A percentile compares a stretch with the other conserved stretches of the same genome.
These are phyloP conservation scores for Oligophagozyma castellii DNA, from an alignment of 1,139 yeast genomes.

Conservation along the genomic window DNA sequence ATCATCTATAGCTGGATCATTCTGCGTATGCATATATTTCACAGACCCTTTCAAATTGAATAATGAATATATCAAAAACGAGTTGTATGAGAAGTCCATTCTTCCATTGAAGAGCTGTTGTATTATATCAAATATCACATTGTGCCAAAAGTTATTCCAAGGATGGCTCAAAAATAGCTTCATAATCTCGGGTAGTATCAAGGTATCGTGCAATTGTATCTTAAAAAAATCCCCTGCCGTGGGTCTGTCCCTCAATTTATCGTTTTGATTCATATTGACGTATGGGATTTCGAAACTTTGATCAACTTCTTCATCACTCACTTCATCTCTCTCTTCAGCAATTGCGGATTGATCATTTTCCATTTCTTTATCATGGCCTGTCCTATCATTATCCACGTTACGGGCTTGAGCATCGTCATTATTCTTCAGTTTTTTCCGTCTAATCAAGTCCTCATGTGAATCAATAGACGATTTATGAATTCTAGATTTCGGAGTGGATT, in stretches of 20 bases:
- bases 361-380: slow-evolving; percentile 3
- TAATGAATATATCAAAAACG: slow-evolving; percentile 42
- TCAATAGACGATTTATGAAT: background rate
- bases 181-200: slow-evolving; percentile 63
- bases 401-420: slow-evolving; percentile 1
- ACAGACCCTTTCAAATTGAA: slow-evolving; percentile 18
- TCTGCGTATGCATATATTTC: slow-evolving; percentile 9
- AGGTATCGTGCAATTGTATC: slow-evolving; percentile 71
- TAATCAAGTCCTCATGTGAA: background rate
- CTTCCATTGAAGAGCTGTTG: slow-evolving; percentile 94
- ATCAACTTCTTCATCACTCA: slow-evolving; percentile 20
- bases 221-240: slow-evolving; percentile 87
- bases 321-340: slow-evolving; percentile 7
- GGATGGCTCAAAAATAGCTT: slow-evolving; percentile 85
- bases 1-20: slow-evolving; percentile 1
- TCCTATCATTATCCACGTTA: slow-evolving; percentile 1
- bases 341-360: slow-evolving; percentile 5
- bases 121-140: slow-evolving; percentile 92
- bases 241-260: slow-evolving; percentile 49
- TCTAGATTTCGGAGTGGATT: slow-evolving; percentile 1
- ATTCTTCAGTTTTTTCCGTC: background rate
- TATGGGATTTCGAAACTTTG: slow-evolving; percentile 35
- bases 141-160: slow-evolving; percentile 95
- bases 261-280: slow-evolving; percentile 44
- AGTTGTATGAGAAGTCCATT: slow-evolving; percentile 84